These are phyloP conservation scores for Microascus cirrosus DNA, from an alignment of 2,329 filamentous ascomycete species.

Conservation along the genomic window DNA sequence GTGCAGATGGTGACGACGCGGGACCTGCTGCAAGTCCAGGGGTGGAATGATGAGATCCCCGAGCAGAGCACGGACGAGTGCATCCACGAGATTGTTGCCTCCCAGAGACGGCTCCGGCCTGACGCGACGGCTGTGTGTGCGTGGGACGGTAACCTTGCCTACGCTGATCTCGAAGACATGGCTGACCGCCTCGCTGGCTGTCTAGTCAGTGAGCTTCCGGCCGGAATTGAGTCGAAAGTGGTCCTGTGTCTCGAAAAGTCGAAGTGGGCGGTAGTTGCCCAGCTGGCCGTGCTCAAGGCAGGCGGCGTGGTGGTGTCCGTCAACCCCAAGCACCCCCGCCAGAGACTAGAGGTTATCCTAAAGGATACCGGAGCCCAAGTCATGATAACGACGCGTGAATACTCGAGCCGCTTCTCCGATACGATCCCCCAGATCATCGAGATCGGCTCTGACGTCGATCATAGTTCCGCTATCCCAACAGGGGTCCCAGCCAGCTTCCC, in stretches of 20 bases:
- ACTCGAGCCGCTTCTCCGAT: neutral
- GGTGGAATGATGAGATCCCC: constrained; percentile 16
- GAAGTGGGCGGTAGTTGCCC: constrained; percentile 29
- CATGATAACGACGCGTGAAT: constrained; percentile 22
- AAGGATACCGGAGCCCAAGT: constrained; percentile 27
- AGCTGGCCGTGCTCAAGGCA: constrained; percentile 34
- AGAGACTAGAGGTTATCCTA: constrained; percentile 30
- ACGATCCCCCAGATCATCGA: neutral
- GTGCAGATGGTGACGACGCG: neutral
- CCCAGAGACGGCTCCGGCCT: constrained; percentile 17
- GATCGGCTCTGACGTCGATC: neutral
- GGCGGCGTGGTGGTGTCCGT: constrained; percentile 34
- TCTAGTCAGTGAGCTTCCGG: constrained; percentile 23
- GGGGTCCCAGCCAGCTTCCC: neutral
- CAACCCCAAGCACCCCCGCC: constrained; percentile 33
- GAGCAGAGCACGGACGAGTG: constrained; percentile 16
- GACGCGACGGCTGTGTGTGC: constrained; percentile 10
- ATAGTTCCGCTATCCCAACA: neutral
- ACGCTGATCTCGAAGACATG: constrained; percentile 19
- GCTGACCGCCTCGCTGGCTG: constrained; percentile 28
- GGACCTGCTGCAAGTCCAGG: constrained; percentile 32
- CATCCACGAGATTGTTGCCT: constrained; percentile 34
- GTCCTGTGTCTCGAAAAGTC: constrained; percentile 40
- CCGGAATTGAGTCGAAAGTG: constrained; percentile 25
- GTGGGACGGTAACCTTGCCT: constrained; percentile 14